Evolutionary conservation across 768 basidiomycete species (phyloP).

Genomic region (Mycena polygramma): DNA sequence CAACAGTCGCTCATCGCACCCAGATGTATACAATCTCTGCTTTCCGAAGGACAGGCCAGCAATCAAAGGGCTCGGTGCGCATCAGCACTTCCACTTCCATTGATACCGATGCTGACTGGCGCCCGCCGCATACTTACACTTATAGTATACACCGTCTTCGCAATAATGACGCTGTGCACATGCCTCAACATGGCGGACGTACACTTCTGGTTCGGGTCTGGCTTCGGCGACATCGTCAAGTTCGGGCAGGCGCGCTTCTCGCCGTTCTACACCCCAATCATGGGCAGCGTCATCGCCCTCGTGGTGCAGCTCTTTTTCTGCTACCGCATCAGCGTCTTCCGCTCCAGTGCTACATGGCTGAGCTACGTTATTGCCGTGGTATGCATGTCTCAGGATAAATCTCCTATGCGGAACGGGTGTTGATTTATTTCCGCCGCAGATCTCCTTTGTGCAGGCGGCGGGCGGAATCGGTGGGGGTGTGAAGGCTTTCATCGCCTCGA

Average conservation of each 20-base stretch:
- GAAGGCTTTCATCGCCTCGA: constrained; percentile 23
- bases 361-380: constrained; percentile 32
- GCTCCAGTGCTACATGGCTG: constrained; percentile 26
- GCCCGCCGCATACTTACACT: neutral
- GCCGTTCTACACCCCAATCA: constrained; percentile 44
- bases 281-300: constrained; percentile 43
- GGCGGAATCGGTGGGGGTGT: constrained; percentile 38
- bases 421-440: constrained; percentile 7
- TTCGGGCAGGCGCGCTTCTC: constrained; percentile 41
- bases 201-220: constrained; percentile 44
- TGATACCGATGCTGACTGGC: neutral
- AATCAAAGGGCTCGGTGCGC: constrained; percentile 40
- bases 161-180: constrained; percentile 42
- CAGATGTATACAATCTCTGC: constrained; percentile 38
- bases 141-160: constrained; percentile 43
- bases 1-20: neutral
- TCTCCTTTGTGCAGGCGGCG: constrained; percentile 34
- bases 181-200: constrained; percentile 42
- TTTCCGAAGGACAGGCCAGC: constrained; percentile 39
- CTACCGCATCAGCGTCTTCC: constrained; percentile 46
- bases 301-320: constrained; percentile 48
- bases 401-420: no score
- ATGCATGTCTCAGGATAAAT: neutral
- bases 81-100: neutral
- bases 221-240: constrained; percentile 44